Conservation (phyloP, 2,329 filamentous ascomycete genomes). For the Verticillium zaregamsianum region DNA sequence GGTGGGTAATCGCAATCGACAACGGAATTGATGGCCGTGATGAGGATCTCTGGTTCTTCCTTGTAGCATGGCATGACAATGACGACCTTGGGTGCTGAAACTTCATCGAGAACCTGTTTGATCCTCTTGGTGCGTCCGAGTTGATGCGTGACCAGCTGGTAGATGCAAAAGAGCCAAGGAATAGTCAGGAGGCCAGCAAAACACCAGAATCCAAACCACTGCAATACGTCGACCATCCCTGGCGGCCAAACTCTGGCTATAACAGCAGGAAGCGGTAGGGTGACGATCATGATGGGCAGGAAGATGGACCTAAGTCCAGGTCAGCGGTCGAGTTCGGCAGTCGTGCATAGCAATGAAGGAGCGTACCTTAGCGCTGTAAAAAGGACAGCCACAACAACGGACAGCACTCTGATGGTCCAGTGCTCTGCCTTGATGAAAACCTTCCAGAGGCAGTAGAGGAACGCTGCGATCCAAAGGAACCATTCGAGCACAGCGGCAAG, state of each 20-base stretch:
- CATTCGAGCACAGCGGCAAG: constrained; percentile 84
- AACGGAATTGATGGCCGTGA: constrained; percentile 85
- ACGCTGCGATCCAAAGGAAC: constrained; percentile 92
- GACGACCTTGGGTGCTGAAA: constrained; percentile 86
- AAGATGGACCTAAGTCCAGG: constrained; percentile 63
- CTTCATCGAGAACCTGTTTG: constrained; percentile 78
- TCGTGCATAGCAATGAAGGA: not conserved
- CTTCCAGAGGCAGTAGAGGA: constrained; percentile 85
- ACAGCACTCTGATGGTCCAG: constrained; percentile 74
- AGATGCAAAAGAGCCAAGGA: constrained; percentile 91
- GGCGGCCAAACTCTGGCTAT: constrained; percentile 70
- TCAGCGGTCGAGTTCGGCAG: constrained; percentile 9
- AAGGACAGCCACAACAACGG: constrained; percentile 67
- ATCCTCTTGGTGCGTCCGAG: constrained; percentile 78
- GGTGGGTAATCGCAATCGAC: constrained; percentile 92
- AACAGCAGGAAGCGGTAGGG: constrained; percentile 72
- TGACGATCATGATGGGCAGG: constrained; percentile 91
- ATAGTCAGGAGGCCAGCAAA: constrained; percentile 82
- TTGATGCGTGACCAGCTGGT: constrained; percentile 83
- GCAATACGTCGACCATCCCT: constrained; percentile 65
- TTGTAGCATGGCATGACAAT: constrained; percentile 98
- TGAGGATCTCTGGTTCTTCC: constrained; percentile 77
- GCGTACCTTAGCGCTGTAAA: constrained; percentile 39
- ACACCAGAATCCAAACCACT: constrained; percentile 95
- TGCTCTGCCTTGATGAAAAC: constrained; percentile 87